Evolutionary conservation across 2,329 filamentous ascomycete species (phyloP).

Genomic region (Lachnellula occidentalis): DNA sequence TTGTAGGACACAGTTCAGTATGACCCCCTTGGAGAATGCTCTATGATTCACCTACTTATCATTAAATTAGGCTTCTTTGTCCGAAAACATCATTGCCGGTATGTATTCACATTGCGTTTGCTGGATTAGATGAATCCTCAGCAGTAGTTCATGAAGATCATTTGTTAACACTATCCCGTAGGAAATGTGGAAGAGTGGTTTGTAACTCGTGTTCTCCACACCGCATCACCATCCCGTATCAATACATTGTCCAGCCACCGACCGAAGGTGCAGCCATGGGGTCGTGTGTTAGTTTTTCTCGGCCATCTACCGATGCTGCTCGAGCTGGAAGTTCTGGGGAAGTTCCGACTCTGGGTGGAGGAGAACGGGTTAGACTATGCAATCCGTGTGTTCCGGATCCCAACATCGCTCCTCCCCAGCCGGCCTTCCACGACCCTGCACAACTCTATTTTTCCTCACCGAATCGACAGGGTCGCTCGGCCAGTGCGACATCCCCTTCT

Average conservation of each 20-base stretch:
- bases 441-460: constrained; percentile 4
- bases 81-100: constrained; percentile 90
- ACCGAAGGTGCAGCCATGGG: constrained; percentile 17
- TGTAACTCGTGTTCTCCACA: constrained; percentile 88
- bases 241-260: constrained; percentile 83
- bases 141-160: background rate
- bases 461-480: constrained; percentile 15
- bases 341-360: constrained; percentile 46
- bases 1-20: constrained; percentile 69
- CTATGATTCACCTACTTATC: constrained; percentile 7
- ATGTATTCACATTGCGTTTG: constrained; percentile 27
- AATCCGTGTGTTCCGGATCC: constrained; percentile 70
- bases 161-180: constrained; percentile 29
- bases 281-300: constrained; percentile 34
- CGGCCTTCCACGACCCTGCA: constrained; percentile 6
- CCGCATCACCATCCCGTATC: constrained; percentile 86
- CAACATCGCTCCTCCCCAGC: constrained; percentile 49
- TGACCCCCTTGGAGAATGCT: background rate
- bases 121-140: background rate
- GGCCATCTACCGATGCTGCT: constrained; percentile 13
- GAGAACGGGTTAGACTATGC: constrained; percentile 64
- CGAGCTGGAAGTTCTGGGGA: constrained; percentile 16
- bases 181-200: constrained; percentile 89
- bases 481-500: constrained; percentile 12
- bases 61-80: constrained; percentile 55